Evolutionary conservation across 2,329 filamentous ascomycete genomes (phyloP).

Genomic region (Xylariaceae sp.): DNA sequence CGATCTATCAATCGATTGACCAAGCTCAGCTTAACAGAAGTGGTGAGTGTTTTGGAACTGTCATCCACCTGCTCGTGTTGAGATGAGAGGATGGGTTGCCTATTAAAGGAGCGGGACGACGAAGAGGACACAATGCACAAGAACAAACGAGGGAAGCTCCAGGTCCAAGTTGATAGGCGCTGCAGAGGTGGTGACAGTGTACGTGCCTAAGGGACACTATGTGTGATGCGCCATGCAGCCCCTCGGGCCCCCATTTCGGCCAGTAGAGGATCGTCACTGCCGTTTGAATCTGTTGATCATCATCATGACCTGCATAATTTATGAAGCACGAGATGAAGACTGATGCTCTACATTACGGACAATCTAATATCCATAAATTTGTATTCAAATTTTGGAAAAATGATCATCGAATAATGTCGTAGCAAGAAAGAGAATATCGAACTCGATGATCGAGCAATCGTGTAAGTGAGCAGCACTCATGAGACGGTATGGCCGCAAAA

Average conservation of each 20-base stretch:
- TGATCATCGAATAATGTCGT: too few relatives aligned
- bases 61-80: neutral
- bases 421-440: too few relatives aligned
- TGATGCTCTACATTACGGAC: too few relatives aligned
- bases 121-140: conserved; percentile 28
- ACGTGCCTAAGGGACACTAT: neutral
- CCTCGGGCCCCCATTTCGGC: neutral
- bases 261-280: neutral
- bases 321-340: too few relatives aligned
- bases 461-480: too few relatives aligned
- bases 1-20: neutral
- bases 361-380: too few relatives aligned
- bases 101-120: conserved; percentile 1
- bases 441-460: too few relatives aligned
- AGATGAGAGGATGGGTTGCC: neutral
- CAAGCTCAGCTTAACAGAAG: neutral
- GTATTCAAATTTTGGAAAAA: too few relatives aligned
- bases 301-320: too few relatives aligned
- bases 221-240: neutral
- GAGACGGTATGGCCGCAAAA: too few relatives aligned
- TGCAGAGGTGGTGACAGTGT: conserved; percentile 13
- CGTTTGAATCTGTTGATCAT: too few relatives aligned
- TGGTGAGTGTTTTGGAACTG: neutral
- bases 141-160: neutral
- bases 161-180: neutral